Percentiles rank a stretch among this genome's conserved stretches.
phyloP scores from a whole-genome alignment of 1,139 yeast species.

The Nakaseomyces uthaithaninus region DNA sequence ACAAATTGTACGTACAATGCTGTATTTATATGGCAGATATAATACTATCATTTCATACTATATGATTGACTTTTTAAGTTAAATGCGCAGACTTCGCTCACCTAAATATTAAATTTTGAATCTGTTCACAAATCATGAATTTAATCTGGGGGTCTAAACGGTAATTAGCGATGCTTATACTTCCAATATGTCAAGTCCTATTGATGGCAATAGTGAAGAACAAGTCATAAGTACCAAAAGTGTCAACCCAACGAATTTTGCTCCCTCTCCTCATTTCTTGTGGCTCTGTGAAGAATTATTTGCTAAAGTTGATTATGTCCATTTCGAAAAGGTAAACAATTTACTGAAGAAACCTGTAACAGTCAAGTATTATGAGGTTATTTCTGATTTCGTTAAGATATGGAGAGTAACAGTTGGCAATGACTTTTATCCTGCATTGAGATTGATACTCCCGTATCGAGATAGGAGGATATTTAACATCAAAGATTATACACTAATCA shows the following conservation, averaged over 20 bases:
- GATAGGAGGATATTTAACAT: conserved; percentile 48
- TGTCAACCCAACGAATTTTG: conserved; percentile 17
- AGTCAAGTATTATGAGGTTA: conserved; percentile 19
- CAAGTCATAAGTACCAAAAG: not conserved
- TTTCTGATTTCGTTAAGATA: conserved; percentile 41
- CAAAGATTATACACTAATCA: conserved; percentile 44
- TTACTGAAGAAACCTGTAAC: conserved; percentile 18
- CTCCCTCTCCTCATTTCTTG: conserved; percentile 33
- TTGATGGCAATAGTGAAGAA: not conserved
- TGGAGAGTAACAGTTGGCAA: conserved; percentile 64
- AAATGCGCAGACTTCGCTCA: too few relatives aligned
- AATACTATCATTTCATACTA: not conserved
- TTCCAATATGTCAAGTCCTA: not conserved
- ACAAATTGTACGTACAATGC: not conserved
- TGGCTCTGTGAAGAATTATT: conserved; percentile 34
- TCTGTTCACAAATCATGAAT: too few relatives aligned
- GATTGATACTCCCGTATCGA: conserved; percentile 55
- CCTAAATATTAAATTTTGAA: not conserved
- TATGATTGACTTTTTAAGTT: too few relatives aligned
- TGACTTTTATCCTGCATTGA: conserved; percentile 60
- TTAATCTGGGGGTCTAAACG: too few relatives aligned
- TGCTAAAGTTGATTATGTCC: conserved; percentile 23
- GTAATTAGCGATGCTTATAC: too few relatives aligned
- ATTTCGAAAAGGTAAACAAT: conserved; percentile 10
- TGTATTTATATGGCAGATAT: too few relatives aligned